phyloP scores from a whole-genome alignment of 2,329 filamentous ascomycete genomes.

The Simplicillium aogashimaense region DNA sequence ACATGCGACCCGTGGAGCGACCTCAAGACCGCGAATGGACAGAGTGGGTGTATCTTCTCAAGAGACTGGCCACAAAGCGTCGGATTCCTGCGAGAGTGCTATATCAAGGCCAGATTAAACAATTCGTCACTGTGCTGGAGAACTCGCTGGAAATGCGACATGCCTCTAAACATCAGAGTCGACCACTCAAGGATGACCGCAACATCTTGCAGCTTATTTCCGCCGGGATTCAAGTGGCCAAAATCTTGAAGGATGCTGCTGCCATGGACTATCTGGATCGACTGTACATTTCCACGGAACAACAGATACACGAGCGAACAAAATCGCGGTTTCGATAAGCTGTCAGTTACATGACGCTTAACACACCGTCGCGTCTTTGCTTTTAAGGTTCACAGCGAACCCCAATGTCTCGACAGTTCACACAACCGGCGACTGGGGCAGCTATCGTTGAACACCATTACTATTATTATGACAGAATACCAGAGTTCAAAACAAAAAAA shows the following conservation, averaged over 20 bases:
- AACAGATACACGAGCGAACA: conserved; percentile 61
- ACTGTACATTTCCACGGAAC: conserved; percentile 75
- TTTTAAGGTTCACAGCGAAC: no score
- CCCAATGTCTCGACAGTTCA: no score
- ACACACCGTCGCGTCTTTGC: background rate
- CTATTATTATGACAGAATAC: no score
- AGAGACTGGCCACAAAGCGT: conserved; percentile 75
- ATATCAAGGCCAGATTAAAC: conserved; percentile 86
- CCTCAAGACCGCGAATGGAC: conserved; percentile 80
- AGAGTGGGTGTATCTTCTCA: conserved; percentile 83
- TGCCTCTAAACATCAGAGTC: conserved; percentile 71
- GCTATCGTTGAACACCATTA: no score
- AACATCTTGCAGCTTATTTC: conserved; percentile 83
- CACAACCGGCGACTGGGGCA: no score
- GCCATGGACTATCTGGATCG: conserved; percentile 76
- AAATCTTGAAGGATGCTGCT: conserved; percentile 73
- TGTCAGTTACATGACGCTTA: background rate
- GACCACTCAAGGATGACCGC: conserved; percentile 77
- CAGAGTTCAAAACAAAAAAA: no score
- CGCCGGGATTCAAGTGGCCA: conserved; percentile 77
- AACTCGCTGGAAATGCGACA: conserved; percentile 85
- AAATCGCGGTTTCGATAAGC: conserved; percentile 25
- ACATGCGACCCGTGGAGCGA: conserved; percentile 67
- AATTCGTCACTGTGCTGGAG: conserved; percentile 79
- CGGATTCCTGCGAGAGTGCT: conserved; percentile 75